Base-by-base conservation (phyloP, 2,329 filamentous ascomycete genomes). In the Gnomoniopsis sp. region DNA sequence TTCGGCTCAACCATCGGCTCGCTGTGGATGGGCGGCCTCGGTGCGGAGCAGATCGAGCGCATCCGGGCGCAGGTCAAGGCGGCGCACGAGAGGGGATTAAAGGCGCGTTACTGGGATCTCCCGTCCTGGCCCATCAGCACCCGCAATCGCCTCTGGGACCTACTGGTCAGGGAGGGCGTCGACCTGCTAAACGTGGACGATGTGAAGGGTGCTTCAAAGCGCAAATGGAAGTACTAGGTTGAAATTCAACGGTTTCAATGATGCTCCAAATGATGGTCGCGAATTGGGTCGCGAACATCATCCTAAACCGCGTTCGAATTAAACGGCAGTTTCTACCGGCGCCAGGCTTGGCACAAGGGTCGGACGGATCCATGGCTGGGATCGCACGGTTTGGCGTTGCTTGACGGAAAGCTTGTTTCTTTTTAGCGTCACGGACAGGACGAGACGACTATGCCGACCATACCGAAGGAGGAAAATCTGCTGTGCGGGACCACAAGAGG, bases 131-230 rank as follows among this genome's bases (percentile, higher is more conserved):
- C 85, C 1, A 65, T 81, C 7, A 72, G 74, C 19, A 65, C 79
- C 43, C 74, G 84, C 50, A 81, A 87, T 66, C 74, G 75, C 52
- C 71, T 88, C 10, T 88, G 85, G 84, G 72, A 78, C 54, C 71
- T 78, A 1, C 65, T 88, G 36, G 67, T 82, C 12, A 69, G 75
- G n/a, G 81, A 85, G 63, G 84, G 82, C 0, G 80, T 84, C 3
- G 84, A 86, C 67, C 70, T 87, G 48, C 65, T 88, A 53, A 88
- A 86, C 67, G 82, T 83, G 6, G 86, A 88, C 69, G 82, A 88
- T 67, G 67, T 88, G 57, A 71, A 73, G 57, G 79, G 72, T 1
- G 79, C 75, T 19, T 72, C 74, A 15, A 73, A 63, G 60, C 68
- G 67, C 62, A 70, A 75, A 49, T 81, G 77, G 77, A 3, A 55